Base-by-base conservation (phyloP, 2,329 filamentous ascomycete genomes). In the Penicillium sp. region DNA sequence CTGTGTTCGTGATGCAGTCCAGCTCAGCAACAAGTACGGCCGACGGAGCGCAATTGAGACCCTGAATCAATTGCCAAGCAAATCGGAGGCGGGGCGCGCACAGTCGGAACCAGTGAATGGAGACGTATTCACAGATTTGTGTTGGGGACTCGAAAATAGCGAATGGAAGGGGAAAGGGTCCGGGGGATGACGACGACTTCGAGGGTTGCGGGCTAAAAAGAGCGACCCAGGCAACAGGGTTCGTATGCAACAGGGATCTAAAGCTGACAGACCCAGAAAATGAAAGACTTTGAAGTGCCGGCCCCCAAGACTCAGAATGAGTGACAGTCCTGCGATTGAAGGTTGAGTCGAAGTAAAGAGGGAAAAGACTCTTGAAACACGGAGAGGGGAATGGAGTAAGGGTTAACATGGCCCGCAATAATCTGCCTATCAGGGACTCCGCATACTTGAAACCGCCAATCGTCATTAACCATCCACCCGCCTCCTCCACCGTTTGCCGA, bases 401-500 rank as follows among this genome's bases (percentile, higher is more conserved):
- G 59, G 61, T 62, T 57, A 56, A 63, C 55, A 53, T 21, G 47
- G 16, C 44, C 22, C 57, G 48, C 57, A 60, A 52, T 59, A 21
- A 41, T 59, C 56, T 52, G 52, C 64, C 63, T 64, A 66, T 66
- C 61, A 66, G 39, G 37, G 24, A 31, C 53, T 46, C 43, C 56
- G 33, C 55, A 64, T 59, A 59, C 59, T 53, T 48, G 39, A 48
- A 58, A 61, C 48, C 52, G 61, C 57, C 57, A 59, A 65, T 65
- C 64, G 27, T 65, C 55, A 65, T 65, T 62, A 63, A 56, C 33
- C 19, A 31, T 59, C 41, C 45, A 44, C 33, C 37, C 19, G 35
- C 21, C 35, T 41, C 37, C 55, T 63, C 57, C 63, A 63, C 61
- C 55, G 61, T 61, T 64, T 62, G 63, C 55, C 61, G 63, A 66